Conservation (phyloP, 2,329 filamentous ascomycete genomes). For the Arthrobotrys pseudoclavata region DNA sequence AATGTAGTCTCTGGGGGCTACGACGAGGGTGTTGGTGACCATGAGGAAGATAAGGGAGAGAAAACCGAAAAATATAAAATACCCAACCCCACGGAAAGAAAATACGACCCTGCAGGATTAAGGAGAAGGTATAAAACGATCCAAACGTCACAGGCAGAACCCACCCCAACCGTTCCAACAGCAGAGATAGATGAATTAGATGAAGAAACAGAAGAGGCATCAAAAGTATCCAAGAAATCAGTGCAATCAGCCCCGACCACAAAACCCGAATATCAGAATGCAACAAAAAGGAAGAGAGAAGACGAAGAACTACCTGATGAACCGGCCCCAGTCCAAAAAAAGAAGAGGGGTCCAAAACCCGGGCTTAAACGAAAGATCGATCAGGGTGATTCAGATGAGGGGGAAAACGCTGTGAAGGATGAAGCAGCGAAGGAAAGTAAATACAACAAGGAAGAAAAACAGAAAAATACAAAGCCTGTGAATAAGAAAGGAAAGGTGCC, state of each 20-base stretch:
- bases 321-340: neutral
- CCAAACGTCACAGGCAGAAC: too few species aligned
- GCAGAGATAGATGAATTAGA: too few species aligned
- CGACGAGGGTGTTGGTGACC: too few species aligned
- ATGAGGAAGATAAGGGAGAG: too few species aligned
- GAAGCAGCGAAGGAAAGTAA: neutral
- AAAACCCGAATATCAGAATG: neutral
- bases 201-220: too few species aligned
- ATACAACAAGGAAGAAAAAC: neutral
- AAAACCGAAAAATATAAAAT: too few species aligned
- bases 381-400: neutral
- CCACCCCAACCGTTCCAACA: too few species aligned
- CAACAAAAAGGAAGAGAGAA: neutral
- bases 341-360: conserved; percentile 5
- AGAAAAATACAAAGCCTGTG: neutral
- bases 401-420: neutral
- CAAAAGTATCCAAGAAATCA: neutral
- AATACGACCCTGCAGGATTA: too few species aligned
- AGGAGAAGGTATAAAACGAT: too few species aligned
- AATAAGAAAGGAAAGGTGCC: neutral
- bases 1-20: too few species aligned
- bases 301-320: neutral
- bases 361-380: conserved; percentile 2
- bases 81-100: too few species aligned
- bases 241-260: neutral